Evolutionary conservation across 176 grass and related monocot genomes (phyloP), one percentile per base, ranked within the genome.

Genomic region (Poa annua): DNA sequence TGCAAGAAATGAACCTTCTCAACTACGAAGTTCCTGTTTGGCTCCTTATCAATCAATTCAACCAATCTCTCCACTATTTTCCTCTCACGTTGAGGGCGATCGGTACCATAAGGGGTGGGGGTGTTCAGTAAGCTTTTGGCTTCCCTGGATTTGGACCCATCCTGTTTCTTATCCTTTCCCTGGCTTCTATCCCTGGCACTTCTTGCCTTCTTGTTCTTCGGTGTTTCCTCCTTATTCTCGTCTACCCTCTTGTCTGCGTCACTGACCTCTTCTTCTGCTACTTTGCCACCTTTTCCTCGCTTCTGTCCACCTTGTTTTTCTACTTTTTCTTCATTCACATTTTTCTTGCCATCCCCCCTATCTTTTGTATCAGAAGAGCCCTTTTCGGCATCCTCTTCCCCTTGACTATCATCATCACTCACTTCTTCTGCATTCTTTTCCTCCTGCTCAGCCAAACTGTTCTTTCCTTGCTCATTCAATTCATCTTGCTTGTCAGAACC

Each of bases 21-120:
- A 83, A 99, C 86, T 66, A 94, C 29, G 22, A 99, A 99, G 42
- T 80, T 84, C 73, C 8, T 86, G 69, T 86, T 89, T 66, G 91
- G 83, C 72, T 96, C 97, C 79, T 99, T 99, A 39, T 96, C 97
- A 96, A 99, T 96, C 75, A 96, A 93, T 91, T 99, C 97, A 42
- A 99, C 97, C 71, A 99, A 93, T 65, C 97, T 96, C 83, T 96
- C 97, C 68, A 99, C 97, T 36, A 86, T 94, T 88, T 96, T 99
- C 83, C 93, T 99, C 84, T 99, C 93, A 72, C 93, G 93, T 26
- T 96, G 91, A 85, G 97, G 97, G 71, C 97, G 91, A 19, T 99
- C 97, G 25, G 77, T 66, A 65, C 73, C 78, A 85, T 89, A 99
- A 29, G 93, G 62, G 11, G 80, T 87, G 12, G 75, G 75, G 55